phyloP scores from a whole-genome alignment of 1,284 basidiomycete genomes.

The Cronartium quercuum region DNA sequence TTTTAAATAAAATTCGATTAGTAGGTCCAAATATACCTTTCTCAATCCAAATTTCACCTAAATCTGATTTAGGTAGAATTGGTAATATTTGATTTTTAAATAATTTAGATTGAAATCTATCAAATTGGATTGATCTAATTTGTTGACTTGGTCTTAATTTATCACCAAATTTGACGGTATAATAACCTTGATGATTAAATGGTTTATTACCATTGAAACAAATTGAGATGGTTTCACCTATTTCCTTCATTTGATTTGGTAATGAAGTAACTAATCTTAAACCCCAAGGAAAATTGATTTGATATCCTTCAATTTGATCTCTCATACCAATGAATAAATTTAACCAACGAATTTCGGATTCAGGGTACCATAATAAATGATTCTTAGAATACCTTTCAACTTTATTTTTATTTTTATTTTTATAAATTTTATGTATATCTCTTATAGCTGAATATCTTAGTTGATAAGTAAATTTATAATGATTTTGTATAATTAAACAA shows the following conservation, averaged over 20 bases:
- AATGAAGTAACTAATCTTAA: not conserved
- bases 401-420: not conserved
- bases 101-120: not conserved
- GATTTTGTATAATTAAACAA: not conserved
- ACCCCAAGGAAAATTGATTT: not conserved
- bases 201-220: not conserved
- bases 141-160: not conserved
- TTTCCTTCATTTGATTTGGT: not conserved
- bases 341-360: conserved; percentile 9
- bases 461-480: not conserved
- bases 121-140: not conserved
- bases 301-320: not conserved
- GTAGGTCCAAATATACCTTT: conserved; percentile 7
- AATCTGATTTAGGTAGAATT: not conserved
- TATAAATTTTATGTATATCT: not conserved
- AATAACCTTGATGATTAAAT: not conserved
- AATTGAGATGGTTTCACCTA: not conserved
- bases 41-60: conserved; percentile 15
- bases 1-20: conserved; percentile 13
- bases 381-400: not conserved
- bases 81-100: not conserved
- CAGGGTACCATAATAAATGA: conserved; percentile 7
- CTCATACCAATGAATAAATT: not conserved
- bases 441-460: not conserved
- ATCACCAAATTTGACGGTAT: not conserved